These are phyloP conservation scores for Rhodomyrtus psidioides DNA, from an alignment of 441 rosid species.

Conservation along the genomic window DNA sequence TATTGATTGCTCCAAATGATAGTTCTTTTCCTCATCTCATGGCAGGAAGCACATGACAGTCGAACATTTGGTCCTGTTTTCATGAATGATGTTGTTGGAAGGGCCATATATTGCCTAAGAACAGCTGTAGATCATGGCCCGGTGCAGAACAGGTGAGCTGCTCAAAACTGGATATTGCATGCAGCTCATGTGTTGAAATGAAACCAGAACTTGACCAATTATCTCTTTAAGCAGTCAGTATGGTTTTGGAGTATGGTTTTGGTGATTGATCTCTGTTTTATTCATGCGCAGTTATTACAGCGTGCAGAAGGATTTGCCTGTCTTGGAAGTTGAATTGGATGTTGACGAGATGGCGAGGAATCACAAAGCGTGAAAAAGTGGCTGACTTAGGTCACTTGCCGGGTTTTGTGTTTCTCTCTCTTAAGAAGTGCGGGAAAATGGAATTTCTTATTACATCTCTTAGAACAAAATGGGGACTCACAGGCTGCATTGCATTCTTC, in stretches of 20 bases:
- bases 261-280: background rate
- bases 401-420: background rate
- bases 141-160: constrained; percentile 68
- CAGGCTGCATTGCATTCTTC: background rate
- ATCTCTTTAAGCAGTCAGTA: background rate
- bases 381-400: background rate
- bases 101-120: constrained; percentile 74
- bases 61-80: constrained; percentile 82
- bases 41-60: constrained; percentile 88
- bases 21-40: background rate
- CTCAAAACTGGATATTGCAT: background rate
- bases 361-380: constrained; percentile 43
- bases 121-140: constrained; percentile 93
- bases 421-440: background rate
- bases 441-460: background rate
- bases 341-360: constrained; percentile 80
- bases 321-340: constrained; percentile 81
- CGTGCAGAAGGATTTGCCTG: constrained; percentile 60
- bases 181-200: background rate
- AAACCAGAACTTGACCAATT: background rate
- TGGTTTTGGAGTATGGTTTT: too few species aligned
- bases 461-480: background rate
- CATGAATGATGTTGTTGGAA: constrained; percentile 63
- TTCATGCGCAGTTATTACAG: constrained; percentile 40
- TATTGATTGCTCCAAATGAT: background rate